phyloP scores from a whole-genome alignment of 2,329 filamentous ascomycete genomes.

The Hyphodiscus sp. region DNA sequence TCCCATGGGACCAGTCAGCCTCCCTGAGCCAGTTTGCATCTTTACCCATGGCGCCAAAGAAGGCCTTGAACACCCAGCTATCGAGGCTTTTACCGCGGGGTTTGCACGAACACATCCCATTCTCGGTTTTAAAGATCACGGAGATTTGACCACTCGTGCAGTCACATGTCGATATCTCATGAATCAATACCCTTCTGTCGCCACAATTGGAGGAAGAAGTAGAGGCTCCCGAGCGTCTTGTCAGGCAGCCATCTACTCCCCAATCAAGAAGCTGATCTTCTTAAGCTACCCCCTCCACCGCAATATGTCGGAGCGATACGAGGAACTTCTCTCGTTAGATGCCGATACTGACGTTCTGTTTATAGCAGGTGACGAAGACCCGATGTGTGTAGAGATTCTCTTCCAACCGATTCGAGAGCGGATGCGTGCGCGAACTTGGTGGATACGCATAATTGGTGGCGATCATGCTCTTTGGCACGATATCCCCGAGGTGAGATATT shows the following conservation, averaged over 20 bases:
- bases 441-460: neutral
- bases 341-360: slow-evolving; percentile 5
- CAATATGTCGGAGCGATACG: neutral
- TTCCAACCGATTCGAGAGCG: neutral
- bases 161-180: neutral
- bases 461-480: slow-evolving; percentile 1
- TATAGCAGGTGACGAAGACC: neutral
- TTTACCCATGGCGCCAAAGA: neutral
- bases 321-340: neutral
- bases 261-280: neutral
- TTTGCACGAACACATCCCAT: neutral
- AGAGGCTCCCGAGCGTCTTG: slow-evolving; percentile 1
- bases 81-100: neutral
- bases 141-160: neutral
- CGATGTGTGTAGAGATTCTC: neutral
- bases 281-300: neutral
- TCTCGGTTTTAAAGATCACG: neutral
- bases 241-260: neutral
- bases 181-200: neutral
- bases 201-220: neutral
- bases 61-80: neutral
- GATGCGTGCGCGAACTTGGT: slow-evolving; percentile 4
- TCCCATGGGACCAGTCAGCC: neutral
- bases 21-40: neutral
- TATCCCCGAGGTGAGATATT: neutral